phyloP scores from a whole-genome alignment of 345 rosid genomes.

The thale cress (Arabidopsis thaliana) region DNA sequence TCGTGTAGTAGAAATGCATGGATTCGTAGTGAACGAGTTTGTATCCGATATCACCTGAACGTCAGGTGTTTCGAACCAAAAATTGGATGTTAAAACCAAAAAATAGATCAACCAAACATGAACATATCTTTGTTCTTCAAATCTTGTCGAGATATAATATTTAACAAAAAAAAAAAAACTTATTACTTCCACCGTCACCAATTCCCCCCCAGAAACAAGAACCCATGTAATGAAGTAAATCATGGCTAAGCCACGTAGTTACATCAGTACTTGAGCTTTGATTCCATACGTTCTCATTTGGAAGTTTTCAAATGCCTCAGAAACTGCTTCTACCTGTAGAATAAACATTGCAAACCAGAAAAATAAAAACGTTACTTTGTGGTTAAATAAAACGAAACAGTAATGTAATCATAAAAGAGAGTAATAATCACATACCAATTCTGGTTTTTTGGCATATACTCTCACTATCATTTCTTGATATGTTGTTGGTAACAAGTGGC shows the following conservation, averaged over 20 bases:
- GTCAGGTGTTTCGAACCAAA: no score
- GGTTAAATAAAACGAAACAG: neutral
- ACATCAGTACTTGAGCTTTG: constrained; percentile 76
- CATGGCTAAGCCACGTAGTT: neutral
- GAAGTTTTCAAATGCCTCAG: constrained; percentile 93
- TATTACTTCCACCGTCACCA: no score
- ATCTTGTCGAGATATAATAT: no score
- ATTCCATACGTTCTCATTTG: constrained; percentile 83
- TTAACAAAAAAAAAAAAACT: no score
- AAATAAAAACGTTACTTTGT: constrained; percentile 15
- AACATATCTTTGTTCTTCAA: no score
- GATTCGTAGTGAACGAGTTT: no score
- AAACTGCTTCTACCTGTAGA: constrained; percentile 73
- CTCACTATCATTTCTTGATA: constrained; percentile 95
- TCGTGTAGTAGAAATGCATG: no score
- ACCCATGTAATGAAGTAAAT: neutral
- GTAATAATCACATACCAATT: constrained; percentile 60
- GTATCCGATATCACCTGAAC: no score
- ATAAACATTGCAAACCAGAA: neutral
- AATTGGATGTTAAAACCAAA: no score
- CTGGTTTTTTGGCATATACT: constrained; percentile 86
- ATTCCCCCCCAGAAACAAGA: no score
- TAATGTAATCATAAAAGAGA: neutral
- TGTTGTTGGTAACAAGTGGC: constrained; percentile 83
- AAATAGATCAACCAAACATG: no score